Evolutionary conservation across 768 basidiomycete genomes (phyloP).

Genomic region (Hirschioporus abietinus): DNA sequence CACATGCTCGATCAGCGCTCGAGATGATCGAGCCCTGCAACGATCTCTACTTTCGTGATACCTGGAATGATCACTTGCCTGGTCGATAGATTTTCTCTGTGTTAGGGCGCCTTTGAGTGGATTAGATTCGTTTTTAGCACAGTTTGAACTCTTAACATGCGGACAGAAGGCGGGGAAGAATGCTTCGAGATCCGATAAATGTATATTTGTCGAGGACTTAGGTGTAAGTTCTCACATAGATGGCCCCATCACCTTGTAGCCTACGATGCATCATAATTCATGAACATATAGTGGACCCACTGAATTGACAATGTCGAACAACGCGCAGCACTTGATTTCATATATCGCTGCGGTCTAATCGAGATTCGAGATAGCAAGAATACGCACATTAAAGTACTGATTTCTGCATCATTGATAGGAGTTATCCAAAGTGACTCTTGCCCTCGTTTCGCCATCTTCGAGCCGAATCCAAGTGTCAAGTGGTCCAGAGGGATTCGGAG

Average conservation of each 20-base stretch:
- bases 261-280: too few relatives aligned
- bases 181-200: neutral
- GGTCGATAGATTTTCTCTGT: too few relatives aligned
- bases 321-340: neutral
- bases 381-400: neutral
- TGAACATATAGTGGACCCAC: too few relatives aligned
- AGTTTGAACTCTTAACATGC: neutral
- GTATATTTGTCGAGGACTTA: too few relatives aligned
- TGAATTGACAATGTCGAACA: too few relatives aligned
- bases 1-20: neutral
- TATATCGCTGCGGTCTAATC: neutral
- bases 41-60: too few relatives aligned
- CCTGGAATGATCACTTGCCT: too few relatives aligned
- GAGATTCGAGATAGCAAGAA: neutral
- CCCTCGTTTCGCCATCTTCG: constrained; percentile 53
- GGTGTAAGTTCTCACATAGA: too few relatives aligned
- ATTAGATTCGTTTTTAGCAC: neutral
- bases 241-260: too few relatives aligned
- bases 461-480: constrained; percentile 63
- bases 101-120: too few relatives aligned
- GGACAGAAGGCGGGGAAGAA: neutral
- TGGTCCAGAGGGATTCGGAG: constrained; percentile 34
- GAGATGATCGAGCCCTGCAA: neutral
- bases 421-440: constrained; percentile 44
- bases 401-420: constrained; percentile 23